phyloP scores from a whole-genome alignment of 1,139 yeast species.

The Blastobotrys aristatus region DNA sequence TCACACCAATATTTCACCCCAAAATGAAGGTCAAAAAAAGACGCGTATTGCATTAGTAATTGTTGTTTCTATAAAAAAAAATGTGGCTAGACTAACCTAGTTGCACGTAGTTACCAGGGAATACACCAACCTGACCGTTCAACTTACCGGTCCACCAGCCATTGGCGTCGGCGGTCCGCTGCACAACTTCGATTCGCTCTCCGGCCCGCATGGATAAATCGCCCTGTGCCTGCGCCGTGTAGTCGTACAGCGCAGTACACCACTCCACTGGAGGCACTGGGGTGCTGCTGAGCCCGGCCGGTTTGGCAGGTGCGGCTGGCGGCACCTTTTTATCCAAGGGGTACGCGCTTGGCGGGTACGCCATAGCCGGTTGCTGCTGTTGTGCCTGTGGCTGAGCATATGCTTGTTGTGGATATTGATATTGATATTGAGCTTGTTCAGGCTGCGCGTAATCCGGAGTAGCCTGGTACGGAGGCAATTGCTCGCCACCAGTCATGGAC shows the following conservation, averaged over 20 bases:
- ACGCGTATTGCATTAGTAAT: too few relatives aligned
- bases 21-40: too few relatives aligned
- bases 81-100: too few relatives aligned
- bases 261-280: slow-evolving; percentile 42
- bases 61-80: too few relatives aligned
- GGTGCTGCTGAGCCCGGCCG: slow-evolving; percentile 15
- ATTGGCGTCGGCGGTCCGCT: slow-evolving; percentile 74
- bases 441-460: slow-evolving; percentile 14
- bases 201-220: slow-evolving; percentile 87
- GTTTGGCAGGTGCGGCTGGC: slow-evolving; percentile 33
- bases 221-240: slow-evolving; percentile 80
- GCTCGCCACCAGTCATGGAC: slow-evolving; percentile 17
- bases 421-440: slow-evolving; percentile 18
- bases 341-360: slow-evolving; percentile 17
- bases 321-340: slow-evolving; percentile 16
- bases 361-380: slow-evolving; percentile 17
- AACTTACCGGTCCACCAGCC: slow-evolving; percentile 99
- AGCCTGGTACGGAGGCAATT: slow-evolving; percentile 25
- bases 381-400: slow-evolving; percentile 27
- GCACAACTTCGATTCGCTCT: slow-evolving; percentile 73
- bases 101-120: slow-evolving; percentile 95
- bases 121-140: slow-evolving; percentile 83
- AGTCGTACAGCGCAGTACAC: slow-evolving; percentile 74
- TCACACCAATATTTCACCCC: too few relatives aligned
- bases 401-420: slow-evolving; percentile 28